Evolutionary conservation across 2,329 filamentous ascomycete genomes (phyloP).

Genomic region (Penicillium rolfsii): DNA sequence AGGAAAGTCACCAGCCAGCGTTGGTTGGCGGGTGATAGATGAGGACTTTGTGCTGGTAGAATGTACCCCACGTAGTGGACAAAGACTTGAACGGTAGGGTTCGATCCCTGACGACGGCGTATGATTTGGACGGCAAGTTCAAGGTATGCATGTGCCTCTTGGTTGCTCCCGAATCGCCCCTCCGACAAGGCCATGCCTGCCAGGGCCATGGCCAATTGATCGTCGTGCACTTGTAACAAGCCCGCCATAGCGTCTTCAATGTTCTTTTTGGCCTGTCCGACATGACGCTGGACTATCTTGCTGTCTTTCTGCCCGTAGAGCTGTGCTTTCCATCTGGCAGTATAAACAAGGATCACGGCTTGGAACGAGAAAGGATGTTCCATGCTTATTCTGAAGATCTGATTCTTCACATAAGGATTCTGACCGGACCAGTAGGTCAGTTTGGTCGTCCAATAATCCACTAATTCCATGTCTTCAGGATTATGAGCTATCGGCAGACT

Average conservation of each 20-base stretch:
- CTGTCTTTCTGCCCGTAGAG: slow-evolving; percentile 30
- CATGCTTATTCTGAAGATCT: slow-evolving; percentile 41
- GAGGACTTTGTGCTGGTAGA: slow-evolving; percentile 28
- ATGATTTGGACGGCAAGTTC: slow-evolving; percentile 39
- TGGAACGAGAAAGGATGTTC: slow-evolving; percentile 42
- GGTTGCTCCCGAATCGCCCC: slow-evolving; percentile 42
- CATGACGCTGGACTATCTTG: slow-evolving; percentile 34
- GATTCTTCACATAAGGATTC: slow-evolving; percentile 43
- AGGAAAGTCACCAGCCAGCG: slow-evolving; percentile 42
- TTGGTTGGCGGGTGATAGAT: slow-evolving; percentile 26
- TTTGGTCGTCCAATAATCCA: slow-evolving; percentile 42
- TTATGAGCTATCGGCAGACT: slow-evolving; percentile 33
- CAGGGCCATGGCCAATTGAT: slow-evolving; percentile 40
- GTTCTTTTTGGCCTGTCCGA: slow-evolving; percentile 31
- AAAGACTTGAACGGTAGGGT: slow-evolving; percentile 32
- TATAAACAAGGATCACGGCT: slow-evolving; percentile 42
- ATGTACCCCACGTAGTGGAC: slow-evolving; percentile 43
- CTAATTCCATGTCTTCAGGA: slow-evolving; percentile 37
- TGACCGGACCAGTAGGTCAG: slow-evolving; percentile 49
- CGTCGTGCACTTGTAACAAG: slow-evolving; percentile 27
- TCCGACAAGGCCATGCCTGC: slow-evolving; percentile 44
- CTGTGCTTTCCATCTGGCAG: slow-evolving; percentile 42
- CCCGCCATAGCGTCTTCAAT: slow-evolving; percentile 35
- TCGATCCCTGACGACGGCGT: slow-evolving; percentile 33
- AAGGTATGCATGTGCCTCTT: slow-evolving; percentile 32